These are phyloP conservation scores for Trichoderma sp. DNA, from an alignment of 2,329 filamentous ascomycete species.

Conservation along the genomic window DNA sequence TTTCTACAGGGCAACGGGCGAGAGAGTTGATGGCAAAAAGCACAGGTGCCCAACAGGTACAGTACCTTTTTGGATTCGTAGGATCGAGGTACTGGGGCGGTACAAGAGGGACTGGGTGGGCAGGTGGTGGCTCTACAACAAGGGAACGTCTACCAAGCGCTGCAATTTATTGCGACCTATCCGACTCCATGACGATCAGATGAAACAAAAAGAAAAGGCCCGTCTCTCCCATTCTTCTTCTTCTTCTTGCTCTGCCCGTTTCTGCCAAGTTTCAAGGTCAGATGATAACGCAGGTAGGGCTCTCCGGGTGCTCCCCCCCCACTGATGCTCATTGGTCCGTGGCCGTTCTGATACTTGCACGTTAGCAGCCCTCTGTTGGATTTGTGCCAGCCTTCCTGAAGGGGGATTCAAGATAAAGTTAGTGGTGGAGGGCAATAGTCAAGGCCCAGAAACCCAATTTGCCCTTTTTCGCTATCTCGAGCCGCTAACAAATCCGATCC, in stretches of 20 bases:
- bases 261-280: neutral
- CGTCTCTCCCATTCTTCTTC: neutral
- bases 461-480: neutral
- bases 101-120: too few relatives aligned
- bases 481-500: neutral
- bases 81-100: too few relatives aligned
- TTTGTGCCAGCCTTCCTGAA: neutral
- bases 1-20: neutral
- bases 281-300: neutral
- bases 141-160: too few relatives aligned
- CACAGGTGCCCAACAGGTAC: neutral
- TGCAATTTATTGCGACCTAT: neutral
- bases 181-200: neutral
- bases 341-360: neutral
- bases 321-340: neutral
- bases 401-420: neutral
- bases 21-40: neutral
- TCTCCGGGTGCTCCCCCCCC: neutral
- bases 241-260: neutral
- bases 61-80: neutral
- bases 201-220: neutral
- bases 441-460: neutral
- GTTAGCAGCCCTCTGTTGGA: neutral
- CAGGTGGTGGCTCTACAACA: neutral
- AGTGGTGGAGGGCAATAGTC: neutral